These are phyloP conservation scores for Pythium sp. DNA, from an alignment of 352 stramenopile genomes.

Conservation along the genomic window DNA sequence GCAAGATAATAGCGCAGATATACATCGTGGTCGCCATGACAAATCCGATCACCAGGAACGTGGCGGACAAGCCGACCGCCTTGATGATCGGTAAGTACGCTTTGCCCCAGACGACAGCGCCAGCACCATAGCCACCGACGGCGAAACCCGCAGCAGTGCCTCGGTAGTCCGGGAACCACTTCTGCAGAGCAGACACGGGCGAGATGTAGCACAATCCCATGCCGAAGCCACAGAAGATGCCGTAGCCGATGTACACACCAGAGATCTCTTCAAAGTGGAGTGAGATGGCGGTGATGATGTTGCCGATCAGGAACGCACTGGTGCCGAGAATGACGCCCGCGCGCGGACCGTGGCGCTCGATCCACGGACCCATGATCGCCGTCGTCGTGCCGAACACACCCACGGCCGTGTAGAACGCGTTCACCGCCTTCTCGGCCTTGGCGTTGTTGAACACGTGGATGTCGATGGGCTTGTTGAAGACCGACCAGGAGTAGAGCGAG, in stretches of 20 bases:
- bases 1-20: slow-evolving; percentile 39
- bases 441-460: slow-evolving; percentile 40
- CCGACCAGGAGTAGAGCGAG: slow-evolving; percentile 72
- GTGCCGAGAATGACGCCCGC: slow-evolving; percentile 45
- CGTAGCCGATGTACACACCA: slow-evolving; percentile 66
- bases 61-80: slow-evolving; percentile 35
- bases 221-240: slow-evolving; percentile 58
- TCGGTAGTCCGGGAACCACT: slow-evolving; percentile 79
- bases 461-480: slow-evolving; percentile 75
- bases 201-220: slow-evolving; percentile 76
- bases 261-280: slow-evolving; percentile 45
- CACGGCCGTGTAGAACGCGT: slow-evolving; percentile 71
- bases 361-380: slow-evolving; percentile 64
- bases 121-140: slow-evolving; percentile 58
- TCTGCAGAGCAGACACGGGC: slow-evolving; percentile 67
- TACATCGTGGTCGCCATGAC: slow-evolving; percentile 40
- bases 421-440: slow-evolving; percentile 56
- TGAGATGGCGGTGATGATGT: slow-evolving; percentile 47
- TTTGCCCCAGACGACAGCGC: slow-evolving; percentile 66
- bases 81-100: slow-evolving; percentile 59
- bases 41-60: slow-evolving; percentile 49
- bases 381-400: slow-evolving; percentile 59
- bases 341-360: slow-evolving; percentile 61
- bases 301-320: slow-evolving; percentile 48
- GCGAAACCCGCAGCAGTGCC: slow-evolving; percentile 67